These are phyloP conservation scores for Stellera chamaejasme DNA, from an alignment of 345 rosid genomes.

Conservation along the genomic window DNA sequence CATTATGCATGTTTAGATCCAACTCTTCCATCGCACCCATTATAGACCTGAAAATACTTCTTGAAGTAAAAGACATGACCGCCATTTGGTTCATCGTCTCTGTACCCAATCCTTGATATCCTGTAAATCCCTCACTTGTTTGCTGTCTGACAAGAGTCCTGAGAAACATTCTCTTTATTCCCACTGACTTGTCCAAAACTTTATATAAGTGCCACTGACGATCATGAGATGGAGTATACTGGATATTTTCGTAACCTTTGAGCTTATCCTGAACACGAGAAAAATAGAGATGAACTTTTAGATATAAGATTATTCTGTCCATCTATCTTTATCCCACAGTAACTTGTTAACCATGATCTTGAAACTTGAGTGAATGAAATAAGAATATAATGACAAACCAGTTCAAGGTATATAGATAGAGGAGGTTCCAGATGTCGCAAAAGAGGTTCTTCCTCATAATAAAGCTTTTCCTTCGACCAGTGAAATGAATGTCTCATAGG, in stretches of 20 bases:
- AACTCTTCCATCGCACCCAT: conserved; percentile 95
- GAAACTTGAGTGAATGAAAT: no score
- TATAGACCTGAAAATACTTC: conserved; percentile 79
- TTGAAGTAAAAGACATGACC: conserved; percentile 64
- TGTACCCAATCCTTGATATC: conserved; percentile 49
- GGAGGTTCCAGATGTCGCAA: conserved; percentile 98
- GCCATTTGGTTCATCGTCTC: conserved; percentile 36
- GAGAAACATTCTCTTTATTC: conserved; percentile 88
- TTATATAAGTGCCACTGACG: conserved; percentile 96
- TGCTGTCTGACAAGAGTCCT: conserved; percentile 94
- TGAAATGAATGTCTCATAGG: conserved; percentile 99
- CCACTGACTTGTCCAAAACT: conserved; percentile 71
- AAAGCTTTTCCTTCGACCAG: conserved; percentile 74
- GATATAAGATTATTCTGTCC: conserved; percentile 1
- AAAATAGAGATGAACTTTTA: conserved; percentile 10
- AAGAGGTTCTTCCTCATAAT: conserved; percentile 89
- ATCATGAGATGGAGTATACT: conserved; percentile 74
- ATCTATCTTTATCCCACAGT: background rate
- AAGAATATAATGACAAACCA: conserved; percentile 40
- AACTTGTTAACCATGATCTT: no score
- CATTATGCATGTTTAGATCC: conserved; percentile 87
- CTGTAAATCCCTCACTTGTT: conserved; percentile 48
- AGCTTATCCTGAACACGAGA: conserved; percentile 75
- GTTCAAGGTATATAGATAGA: conserved; percentile 86
- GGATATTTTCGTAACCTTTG: conserved; percentile 67